A percentile compares a stretch with the other conserved stretches of the same genome.
Evolutionary conservation across 2,329 filamentous ascomycete genomes (phyloP).

Genomic region (Lasiodiplodia sp.): DNA sequence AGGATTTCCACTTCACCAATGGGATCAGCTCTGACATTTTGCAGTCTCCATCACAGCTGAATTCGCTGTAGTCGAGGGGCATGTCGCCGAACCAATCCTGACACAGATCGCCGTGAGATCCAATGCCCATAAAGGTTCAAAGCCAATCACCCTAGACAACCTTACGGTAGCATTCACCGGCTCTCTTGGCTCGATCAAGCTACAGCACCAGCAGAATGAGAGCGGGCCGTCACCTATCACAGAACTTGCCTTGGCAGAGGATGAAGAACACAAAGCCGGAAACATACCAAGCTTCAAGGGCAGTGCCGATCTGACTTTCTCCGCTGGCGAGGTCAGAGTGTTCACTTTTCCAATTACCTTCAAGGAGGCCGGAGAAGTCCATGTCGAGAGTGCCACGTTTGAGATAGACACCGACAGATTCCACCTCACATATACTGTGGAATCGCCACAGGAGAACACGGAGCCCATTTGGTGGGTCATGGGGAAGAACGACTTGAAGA

Average conservation of each 20-base stretch:
- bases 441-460: conserved; percentile 43
- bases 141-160: conserved; percentile 57
- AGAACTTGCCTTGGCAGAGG: conserved; percentile 22
- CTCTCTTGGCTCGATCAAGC: conserved; percentile 43
- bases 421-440: conserved; percentile 70
- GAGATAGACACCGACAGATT: conserved; percentile 71
- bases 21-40: conserved; percentile 12
- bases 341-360: conserved; percentile 76
- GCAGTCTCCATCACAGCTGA: conserved; percentile 59
- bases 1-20: conserved; percentile 36
- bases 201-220: conserved; percentile 39
- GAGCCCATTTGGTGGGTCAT: conserved; percentile 45
- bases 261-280: conserved; percentile 4
- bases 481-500: conserved; percentile 37
- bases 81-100: conserved; percentile 65
- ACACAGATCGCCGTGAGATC: conserved; percentile 64
- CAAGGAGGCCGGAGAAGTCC: conserved; percentile 81
- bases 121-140: conserved; percentile 53
- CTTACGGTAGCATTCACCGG: conserved; percentile 63
- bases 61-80: conserved; percentile 62
- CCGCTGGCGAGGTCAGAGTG: conserved; percentile 71
- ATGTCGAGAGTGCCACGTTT: conserved; percentile 69
- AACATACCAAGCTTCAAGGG: conserved; percentile 58
- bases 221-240: conserved; percentile 26
- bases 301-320: conserved; percentile 68